Conservation (phyloP, 805 yeast species). For the Saccharomyces paradoxus region DNA sequence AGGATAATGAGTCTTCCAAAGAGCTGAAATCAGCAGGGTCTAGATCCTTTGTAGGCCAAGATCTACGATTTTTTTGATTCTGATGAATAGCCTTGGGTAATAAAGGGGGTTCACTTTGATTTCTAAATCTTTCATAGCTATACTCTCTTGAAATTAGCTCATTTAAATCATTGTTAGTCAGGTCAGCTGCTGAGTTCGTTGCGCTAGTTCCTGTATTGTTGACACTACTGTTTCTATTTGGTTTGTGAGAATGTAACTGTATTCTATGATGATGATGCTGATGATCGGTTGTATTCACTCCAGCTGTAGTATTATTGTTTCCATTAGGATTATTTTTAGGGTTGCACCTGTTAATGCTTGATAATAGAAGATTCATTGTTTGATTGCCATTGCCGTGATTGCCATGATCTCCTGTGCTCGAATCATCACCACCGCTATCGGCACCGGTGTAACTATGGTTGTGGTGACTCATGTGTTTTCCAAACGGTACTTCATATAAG, state of each 20-base stretch:
- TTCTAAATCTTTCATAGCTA: constrained; percentile 8
- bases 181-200: neutral
- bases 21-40: neutral
- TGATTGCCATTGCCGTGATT: neutral
- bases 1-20: neutral
- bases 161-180: neutral
- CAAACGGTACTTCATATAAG: constrained; percentile 29
- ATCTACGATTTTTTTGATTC: neutral
- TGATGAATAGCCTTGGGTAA: neutral
- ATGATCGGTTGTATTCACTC: constrained; percentile 6
- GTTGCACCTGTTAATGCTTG: neutral
- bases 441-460: constrained; percentile 10
- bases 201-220: neutral
- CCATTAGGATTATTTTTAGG: neutral
- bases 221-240: neutral
- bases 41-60: neutral
- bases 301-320: constrained; percentile 3
- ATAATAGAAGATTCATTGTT: neutral
- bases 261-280: constrained; percentile 35
- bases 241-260: constrained; percentile 30
- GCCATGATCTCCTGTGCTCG: constrained; percentile 7
- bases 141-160: neutral
- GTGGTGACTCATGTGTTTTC: constrained; percentile 25
- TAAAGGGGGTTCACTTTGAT: neutral
- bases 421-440: constrained; percentile 12